A percentile compares a stretch with the other conserved stretches of the same genome.
These are phyloP conservation scores for Pyrenula massariospora DNA, from an alignment of 495 filamentous ascomycete species.

Conservation along the genomic window DNA sequence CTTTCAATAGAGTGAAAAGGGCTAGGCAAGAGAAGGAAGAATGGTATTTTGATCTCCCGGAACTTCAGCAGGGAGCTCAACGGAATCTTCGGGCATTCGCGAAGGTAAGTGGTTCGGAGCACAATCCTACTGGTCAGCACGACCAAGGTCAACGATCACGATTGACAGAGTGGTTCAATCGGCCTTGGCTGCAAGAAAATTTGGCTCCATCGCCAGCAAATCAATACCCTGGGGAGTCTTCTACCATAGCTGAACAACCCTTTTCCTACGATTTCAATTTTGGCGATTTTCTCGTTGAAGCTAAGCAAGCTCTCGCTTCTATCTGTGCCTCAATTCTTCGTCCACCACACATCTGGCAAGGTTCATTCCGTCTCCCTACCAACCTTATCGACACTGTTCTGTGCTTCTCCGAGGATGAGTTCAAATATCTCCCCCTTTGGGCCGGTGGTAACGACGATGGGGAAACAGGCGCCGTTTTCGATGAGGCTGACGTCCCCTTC, in stretches of 20 bases:
- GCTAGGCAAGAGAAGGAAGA: neutral
- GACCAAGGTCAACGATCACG: neutral
- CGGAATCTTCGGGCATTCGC: too few relatives aligned
- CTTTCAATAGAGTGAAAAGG: neutral
- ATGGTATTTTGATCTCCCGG: neutral
- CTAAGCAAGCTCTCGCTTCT: constrained; percentile 4
- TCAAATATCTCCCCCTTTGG: constrained; percentile 40
- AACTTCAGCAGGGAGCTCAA: neutral
- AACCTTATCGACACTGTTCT: constrained; percentile 29
- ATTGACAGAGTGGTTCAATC: neutral
- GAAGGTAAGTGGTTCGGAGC: neutral
- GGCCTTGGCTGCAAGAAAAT: neutral
- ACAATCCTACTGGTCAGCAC: neutral
- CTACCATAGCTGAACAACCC: neutral
- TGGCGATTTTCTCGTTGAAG: constrained; percentile 5
- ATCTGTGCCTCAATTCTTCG: constrained; percentile 12
- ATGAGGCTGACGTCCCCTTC: constrained; percentile 23
- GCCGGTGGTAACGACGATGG: constrained; percentile 41
- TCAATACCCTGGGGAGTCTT: neutral
- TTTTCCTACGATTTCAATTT: constrained; percentile 1
- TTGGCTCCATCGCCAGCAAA: too few relatives aligned
- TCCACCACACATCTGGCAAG: constrained; percentile 1
- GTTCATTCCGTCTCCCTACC: constrained; percentile 1
- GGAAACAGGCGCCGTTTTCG: constrained; percentile 39
- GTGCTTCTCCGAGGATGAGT: constrained; percentile 36